Base-by-base conservation (phyloP, 805 yeast species). In the Ogataea ganodermae region DNA sequence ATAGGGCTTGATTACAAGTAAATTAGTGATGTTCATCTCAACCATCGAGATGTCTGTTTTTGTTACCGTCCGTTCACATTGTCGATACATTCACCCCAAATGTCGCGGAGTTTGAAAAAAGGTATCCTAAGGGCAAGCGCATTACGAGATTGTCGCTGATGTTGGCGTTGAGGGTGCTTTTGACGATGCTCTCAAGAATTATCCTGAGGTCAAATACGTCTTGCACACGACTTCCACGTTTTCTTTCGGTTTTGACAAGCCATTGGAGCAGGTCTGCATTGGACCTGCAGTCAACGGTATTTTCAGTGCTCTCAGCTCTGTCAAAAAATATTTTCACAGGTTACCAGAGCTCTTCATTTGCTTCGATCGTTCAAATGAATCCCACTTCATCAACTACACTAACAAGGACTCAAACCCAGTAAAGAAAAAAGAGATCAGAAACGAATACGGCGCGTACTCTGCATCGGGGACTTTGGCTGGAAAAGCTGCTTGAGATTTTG, bases 271-370 rank as follows among this genome's bases (percentile, higher is more conserved):
- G 50, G 76, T 73, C 13, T 66, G 73, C 43, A 62, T 75, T 37
- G 57, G 44, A n/a, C 81, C 81, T 1, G 81, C 82, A 3, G 62
- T 78, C 22, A 59, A 70, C 35, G 81, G 82, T 22, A 76, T 80
- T 26, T 53, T 60, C 38, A 67, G 67, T 52, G 72, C 76, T 6
- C 63, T 78, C 47, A 51, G 53, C 16, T 76, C 80, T 0, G 69
- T 73, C 17, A 60, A 65, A 44, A 50, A 55, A 14, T 60, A 60
- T 45, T 79, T 9, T 70, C 71, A 2, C 67, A 71, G 37, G 70
- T 78, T 27, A 65, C 62, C 43, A 59, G 65, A 8, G 73, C 78
- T 2, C 83, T 2, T 81, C 86, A 0, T 69, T 67, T 53, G 84
- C 84, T 23, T 38, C 32, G 10, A 38, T 78, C 86, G 1, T 38